Conservation (phyloP, 345 rosid genomes). For the Syzygium jambos region DNA sequence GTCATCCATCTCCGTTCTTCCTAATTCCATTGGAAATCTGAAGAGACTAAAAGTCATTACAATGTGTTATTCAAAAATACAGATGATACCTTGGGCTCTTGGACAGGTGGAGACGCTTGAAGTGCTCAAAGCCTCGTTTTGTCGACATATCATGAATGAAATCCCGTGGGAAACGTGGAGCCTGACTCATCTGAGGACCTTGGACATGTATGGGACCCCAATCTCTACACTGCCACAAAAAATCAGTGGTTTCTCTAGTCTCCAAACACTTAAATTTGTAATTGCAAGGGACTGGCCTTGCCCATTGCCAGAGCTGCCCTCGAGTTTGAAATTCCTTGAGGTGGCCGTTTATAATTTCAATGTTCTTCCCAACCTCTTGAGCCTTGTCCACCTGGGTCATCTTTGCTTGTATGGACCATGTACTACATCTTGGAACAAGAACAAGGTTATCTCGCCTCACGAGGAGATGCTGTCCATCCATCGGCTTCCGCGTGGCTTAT, state of each 20-base stretch:
- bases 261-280: neutral
- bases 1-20: accelerated
- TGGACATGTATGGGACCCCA: neutral
- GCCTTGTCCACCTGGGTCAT: too few species aligned
- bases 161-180: neutral
- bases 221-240: accelerated
- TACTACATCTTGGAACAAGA: too few species aligned
- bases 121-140: neutral
- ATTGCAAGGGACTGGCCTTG: neutral
- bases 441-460: too few species aligned
- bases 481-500: neutral
- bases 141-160: neutral
- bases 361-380: too few species aligned
- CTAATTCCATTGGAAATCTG: neutral
- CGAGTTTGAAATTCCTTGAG: too few species aligned
- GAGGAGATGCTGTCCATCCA: accelerated
- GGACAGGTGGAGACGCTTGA: neutral
- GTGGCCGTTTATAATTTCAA: too few species aligned
- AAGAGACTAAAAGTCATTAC: neutral
- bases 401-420: too few species aligned
- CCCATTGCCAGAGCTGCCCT: neutral
- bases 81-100: neutral
- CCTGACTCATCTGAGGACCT: neutral
- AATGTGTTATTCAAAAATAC: neutral
- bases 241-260: neutral